These are phyloP conservation scores for Saussurea involucrata DNA, from an alignment of 129 eudicot species.

Conservation along the genomic window DNA sequence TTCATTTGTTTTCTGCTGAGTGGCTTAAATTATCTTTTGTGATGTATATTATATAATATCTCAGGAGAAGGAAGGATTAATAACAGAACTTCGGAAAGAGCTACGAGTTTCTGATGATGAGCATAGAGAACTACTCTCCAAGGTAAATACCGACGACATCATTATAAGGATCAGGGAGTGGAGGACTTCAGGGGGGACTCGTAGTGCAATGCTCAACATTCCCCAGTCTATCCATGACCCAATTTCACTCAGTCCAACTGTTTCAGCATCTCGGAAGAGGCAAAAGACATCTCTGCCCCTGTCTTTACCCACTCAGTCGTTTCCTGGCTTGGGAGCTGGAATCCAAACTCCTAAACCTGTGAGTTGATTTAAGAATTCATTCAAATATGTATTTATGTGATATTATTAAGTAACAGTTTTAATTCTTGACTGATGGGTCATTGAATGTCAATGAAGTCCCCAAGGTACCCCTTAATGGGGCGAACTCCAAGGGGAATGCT, in stretches of 20 bases:
- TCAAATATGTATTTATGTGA: not conserved
- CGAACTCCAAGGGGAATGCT: conserved; percentile 44
- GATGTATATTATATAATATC: conserved; percentile 3
- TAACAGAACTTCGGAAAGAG: conserved; percentile 97
- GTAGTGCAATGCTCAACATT: conserved; percentile 40
- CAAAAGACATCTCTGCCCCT: conserved; percentile 55
- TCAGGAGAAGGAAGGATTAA: conserved; percentile 96
- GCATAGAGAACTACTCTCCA: conserved; percentile 87
- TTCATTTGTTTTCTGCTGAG: not conserved
- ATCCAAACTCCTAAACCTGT: conserved; percentile 66
- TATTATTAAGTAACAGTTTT: not conserved
- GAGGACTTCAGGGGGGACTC: conserved; percentile 78
- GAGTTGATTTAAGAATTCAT: conserved; percentile 24
- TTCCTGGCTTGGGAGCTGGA: conserved; percentile 49
- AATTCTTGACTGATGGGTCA: conserved; percentile 7
- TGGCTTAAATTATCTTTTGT: conserved; percentile 19
- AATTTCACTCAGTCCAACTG: conserved; percentile 61
- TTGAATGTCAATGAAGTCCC: conserved; percentile 32
- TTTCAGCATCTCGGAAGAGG: conserved; percentile 82
- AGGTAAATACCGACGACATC: conserved; percentile 81
- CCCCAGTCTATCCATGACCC: conserved; percentile 65
- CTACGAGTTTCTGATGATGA: conserved; percentile 97
- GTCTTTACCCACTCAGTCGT: conserved; percentile 50
- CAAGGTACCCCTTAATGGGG: conserved; percentile 43
- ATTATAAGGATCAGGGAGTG: conserved; percentile 90